phyloP scores from a whole-genome alignment of 768 basidiomycete genomes.

The Xerocomellus chrysenteron region DNA sequence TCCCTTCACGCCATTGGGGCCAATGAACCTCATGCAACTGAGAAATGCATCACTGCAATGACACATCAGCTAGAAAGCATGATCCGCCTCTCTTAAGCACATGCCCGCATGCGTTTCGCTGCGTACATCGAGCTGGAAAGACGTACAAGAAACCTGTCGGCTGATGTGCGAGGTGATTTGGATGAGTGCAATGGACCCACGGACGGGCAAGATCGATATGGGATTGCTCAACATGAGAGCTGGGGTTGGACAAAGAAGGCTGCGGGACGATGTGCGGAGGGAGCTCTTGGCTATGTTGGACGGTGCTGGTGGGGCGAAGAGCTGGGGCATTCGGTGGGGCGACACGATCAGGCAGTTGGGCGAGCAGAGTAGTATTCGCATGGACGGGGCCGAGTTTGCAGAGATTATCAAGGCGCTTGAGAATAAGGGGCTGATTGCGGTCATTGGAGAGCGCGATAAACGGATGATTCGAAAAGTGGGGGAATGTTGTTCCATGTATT shows the following conservation, averaged over 20 bases:
- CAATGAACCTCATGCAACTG: conserved; percentile 79
- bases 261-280: conserved; percentile 87
- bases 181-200: conserved; percentile 92
- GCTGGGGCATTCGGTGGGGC: conserved; percentile 70
- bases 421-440: conserved; percentile 83
- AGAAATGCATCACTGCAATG: conserved; percentile 96
- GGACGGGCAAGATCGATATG: conserved; percentile 97
- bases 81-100: conserved; percentile 94
- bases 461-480: conserved; percentile 76
- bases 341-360: conserved; percentile 79
- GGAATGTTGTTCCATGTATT: conserved; percentile 2
- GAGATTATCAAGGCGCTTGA: conserved; percentile 77
- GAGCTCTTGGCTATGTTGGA: conserved; percentile 73
- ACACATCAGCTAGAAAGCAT: conserved; percentile 96
- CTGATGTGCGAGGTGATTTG: conserved; percentile 96
- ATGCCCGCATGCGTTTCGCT: conserved; percentile 94
- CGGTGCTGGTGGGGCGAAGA: conserved; percentile 44
- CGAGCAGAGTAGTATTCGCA: conserved; percentile 79
- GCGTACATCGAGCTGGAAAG: conserved; percentile 77
- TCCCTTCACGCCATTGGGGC: conserved; percentile 88
- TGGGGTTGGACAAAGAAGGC: conserved; percentile 77
- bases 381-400: conserved; percentile 78
- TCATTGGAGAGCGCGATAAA: conserved; percentile 84
- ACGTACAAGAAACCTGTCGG: conserved; percentile 89
- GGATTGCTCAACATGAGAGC: conserved; percentile 93